Evolutionary conservation across 2,329 filamentous ascomycete genomes (phyloP), one percentile per base, ranked within the genome.

Genomic region (Blastomyces parvus): DNA sequence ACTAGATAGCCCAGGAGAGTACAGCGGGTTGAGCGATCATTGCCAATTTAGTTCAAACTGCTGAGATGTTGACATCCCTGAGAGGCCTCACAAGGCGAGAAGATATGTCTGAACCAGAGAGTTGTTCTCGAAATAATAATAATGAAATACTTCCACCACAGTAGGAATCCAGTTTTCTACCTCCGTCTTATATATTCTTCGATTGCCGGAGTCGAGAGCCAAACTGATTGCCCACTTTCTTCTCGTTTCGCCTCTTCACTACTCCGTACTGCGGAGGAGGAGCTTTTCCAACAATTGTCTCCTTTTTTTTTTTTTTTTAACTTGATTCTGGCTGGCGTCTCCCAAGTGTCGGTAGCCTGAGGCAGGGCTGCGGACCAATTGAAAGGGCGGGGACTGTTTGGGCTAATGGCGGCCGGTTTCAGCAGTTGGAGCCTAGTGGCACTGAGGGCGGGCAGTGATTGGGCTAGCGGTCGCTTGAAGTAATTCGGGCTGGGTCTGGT

Each of bases 331-430:
- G 17, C 19, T 33, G 40, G 42, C 46, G 40, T 19, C 22, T 48
- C 58, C 58, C 27, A 25, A 59, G 42, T 14, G 36, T 59, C 57
- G 57, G 57, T n/a, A n/a, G n/a, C n/a, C n/a, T n/a, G 27, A 27
- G 25, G 25, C 8, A 38, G 14, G 8, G 25, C 25, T 36, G 48
- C 4, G 27, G n/a, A 13, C 33, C 22, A 22, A 36, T 48, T 27
- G 42, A 46, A 46, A 57, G 55, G 9, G n/a, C 36, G 13, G n/a
- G 13, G 55, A 13, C 36, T 3, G 6, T 11, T 17, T 2, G 53
- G 53, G 17, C 53, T 22, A 38, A 30, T 42, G 36, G 36, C 38
- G 56, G 56, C 56, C 25, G 56, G 56, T 59, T 59, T 59, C 56
- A 59, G 56, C 38, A 42, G 8, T 52, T 27, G 13, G 48, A n/a